Evolutionary conservation across 179 eudicot genomes (phyloP).

Genomic region (Silene vulgaris): DNA sequence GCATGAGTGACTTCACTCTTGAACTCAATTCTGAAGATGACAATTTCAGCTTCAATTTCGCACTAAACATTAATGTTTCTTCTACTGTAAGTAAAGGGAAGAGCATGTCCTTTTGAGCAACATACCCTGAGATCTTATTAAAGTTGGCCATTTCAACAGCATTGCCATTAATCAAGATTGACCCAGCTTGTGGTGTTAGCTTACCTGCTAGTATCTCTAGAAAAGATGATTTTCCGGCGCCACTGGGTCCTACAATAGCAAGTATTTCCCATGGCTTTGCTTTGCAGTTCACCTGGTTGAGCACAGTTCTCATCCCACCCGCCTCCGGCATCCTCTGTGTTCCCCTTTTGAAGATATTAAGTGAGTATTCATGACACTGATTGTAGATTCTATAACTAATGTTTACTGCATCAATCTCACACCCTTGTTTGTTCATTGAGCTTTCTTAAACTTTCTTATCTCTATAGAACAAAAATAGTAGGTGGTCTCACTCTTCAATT

Average conservation of each 20-base stretch:
- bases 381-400: conserved; percentile 64
- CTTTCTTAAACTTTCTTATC: conserved; percentile 17
- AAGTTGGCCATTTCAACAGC: conserved; percentile 49
- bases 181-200: conserved; percentile 52
- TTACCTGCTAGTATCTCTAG: conserved; percentile 88
- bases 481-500: conserved; percentile 14
- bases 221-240: conserved; percentile 88
- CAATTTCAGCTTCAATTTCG: conserved; percentile 56
- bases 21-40: conserved; percentile 34
- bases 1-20: conserved; percentile 56
- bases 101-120: conserved; percentile 74
- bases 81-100: conserved; percentile 92
- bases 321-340: conserved; percentile 16
- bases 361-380: conserved; percentile 30
- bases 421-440: conserved; percentile 71
- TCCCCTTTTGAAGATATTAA: conserved; percentile 26
- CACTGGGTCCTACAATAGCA: conserved; percentile 95
- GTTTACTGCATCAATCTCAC: conserved; percentile 88
- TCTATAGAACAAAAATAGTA: conserved; percentile 14
- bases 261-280: conserved; percentile 96
- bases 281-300: conserved; percentile 51
- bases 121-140: conserved; percentile 81
- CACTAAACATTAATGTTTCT: conserved; percentile 76
- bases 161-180: conserved; percentile 57
- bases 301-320: conserved; percentile 37